phyloP scores from a whole-genome alignment of 371 early-diverging fungal genomes.

The Zopfochytrium polystomum region DNA sequence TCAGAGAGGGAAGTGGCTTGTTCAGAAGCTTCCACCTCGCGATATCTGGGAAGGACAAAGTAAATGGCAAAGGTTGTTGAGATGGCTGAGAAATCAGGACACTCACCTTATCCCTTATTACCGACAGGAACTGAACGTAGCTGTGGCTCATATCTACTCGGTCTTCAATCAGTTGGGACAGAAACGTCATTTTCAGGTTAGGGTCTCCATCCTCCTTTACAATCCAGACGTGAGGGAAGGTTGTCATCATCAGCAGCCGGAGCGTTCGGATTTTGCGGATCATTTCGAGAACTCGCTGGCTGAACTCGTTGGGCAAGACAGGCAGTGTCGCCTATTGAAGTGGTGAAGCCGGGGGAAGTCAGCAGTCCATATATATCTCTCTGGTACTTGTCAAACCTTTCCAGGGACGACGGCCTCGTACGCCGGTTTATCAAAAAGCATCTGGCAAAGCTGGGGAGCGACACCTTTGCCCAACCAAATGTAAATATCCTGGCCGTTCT shows the following conservation, averaged over 20 bases:
- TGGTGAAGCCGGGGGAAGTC: background rate
- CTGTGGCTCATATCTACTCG: conserved; percentile 73
- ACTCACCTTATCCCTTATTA: conserved; percentile 54
- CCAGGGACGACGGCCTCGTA: conserved; percentile 45
- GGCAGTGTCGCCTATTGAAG: conserved; percentile 33
- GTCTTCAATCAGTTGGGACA: conserved; percentile 87
- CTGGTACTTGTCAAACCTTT: too few species aligned
- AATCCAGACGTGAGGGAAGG: conserved; percentile 60
- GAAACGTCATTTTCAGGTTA: conserved; percentile 75
- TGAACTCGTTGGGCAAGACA: conserved; percentile 34
- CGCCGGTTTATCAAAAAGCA: conserved; percentile 57
- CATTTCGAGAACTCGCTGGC: conserved; percentile 36
- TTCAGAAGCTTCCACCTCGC: too few species aligned
- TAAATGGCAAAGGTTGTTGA: too few species aligned
- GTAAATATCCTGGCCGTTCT: conserved; percentile 77
- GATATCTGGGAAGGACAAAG: too few species aligned
- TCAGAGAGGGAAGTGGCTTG: too few species aligned
- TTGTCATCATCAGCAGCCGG: conserved; percentile 42
- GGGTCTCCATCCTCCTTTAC: conserved; percentile 93
- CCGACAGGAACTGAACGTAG: conserved; percentile 75
- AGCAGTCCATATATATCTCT: too few species aligned
- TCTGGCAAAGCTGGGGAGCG: conserved; percentile 67
- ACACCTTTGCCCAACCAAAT: conserved; percentile 85
- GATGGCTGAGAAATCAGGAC: too few species aligned
- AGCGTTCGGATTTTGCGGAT: conserved; percentile 36